Conservation (phyloP, 164 flowering plant genomes). For the Piper longum region DNA sequence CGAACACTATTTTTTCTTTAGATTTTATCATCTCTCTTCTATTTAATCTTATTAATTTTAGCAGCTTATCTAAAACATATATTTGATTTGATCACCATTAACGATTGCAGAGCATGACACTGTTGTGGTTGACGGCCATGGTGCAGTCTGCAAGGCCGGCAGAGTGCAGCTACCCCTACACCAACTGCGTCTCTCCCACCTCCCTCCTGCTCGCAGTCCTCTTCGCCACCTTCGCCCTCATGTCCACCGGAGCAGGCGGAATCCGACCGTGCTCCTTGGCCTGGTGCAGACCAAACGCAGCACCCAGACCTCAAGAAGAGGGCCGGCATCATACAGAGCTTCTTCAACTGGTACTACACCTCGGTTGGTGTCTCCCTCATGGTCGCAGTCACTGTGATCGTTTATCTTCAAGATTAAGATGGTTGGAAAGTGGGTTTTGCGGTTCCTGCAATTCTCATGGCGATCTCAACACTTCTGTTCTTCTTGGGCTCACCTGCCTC, state of each 20-base stretch:
- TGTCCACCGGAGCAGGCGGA: conserved; percentile 40
- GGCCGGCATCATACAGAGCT: conserved; percentile 19
- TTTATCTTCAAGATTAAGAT: conserved; percentile 35
- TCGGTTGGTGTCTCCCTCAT: conserved; percentile 10
- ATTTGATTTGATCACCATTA: background rate
- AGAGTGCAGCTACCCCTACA: conserved; percentile 1
- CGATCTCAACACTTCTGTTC: conserved; percentile 25
- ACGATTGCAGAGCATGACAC: conserved; percentile 23
- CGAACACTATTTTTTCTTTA: too few relatives aligned
- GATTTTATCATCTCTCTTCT: too few relatives aligned
- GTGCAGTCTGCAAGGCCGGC: conserved; percentile 24
- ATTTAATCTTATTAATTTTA: too few relatives aligned
- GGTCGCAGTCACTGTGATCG: conserved; percentile 18
- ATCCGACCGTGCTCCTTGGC: conserved; percentile 40
- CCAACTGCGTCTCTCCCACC: conserved; percentile 10
- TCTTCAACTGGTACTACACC: conserved; percentile 48
- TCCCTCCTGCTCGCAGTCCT: conserved; percentile 19
- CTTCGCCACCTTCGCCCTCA: conserved; percentile 21
- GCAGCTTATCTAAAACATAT: too few relatives aligned
- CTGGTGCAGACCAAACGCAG: conserved; percentile 33
- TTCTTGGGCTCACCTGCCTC: conserved; percentile 29
- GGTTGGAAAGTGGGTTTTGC: conserved; percentile 40
- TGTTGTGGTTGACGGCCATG: conserved; percentile 29
- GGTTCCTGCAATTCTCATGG: conserved; percentile 12
- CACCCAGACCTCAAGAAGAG: conserved; percentile 7